Evolutionary conservation across 2,329 filamentous ascomycete species (phyloP).

Genomic region (Verticillium alfalfae): DNA sequence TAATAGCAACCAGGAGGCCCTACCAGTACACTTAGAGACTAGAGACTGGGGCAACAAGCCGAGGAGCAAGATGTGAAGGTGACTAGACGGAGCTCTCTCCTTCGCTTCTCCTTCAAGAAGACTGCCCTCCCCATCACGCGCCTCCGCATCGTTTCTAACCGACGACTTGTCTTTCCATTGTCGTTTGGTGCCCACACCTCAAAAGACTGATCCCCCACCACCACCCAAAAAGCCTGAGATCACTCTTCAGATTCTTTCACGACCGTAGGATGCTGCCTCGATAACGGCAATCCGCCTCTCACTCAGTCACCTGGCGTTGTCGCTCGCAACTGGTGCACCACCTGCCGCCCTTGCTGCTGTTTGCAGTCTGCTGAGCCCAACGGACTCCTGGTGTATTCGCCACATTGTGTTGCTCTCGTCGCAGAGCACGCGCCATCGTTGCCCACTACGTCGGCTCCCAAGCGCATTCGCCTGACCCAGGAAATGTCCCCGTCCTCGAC

Average conservation of each 20-base stretch:
- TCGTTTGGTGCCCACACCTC: not conserved
- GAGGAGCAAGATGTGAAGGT: not conserved
- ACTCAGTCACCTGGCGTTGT: not conserved
- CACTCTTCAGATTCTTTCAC: not conserved
- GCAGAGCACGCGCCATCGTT: conserved; percentile 6
- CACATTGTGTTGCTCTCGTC: not conserved
- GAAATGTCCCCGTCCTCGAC: conserved; percentile 50
- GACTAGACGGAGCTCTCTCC: not conserved
- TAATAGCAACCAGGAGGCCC: not conserved
- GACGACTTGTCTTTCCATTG: not conserved
- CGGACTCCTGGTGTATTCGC: not conserved
- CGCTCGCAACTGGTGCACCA: not conserved
- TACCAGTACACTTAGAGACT: not conserved
- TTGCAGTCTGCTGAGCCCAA: not conserved
- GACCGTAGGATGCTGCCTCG: conserved; percentile 2
- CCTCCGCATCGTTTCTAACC: not conserved
- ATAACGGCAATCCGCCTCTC: conserved; percentile 4
- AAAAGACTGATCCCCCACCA: not conserved
- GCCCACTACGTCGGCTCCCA: conserved; percentile 14
- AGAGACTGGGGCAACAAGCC: not conserved
- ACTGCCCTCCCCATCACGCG: not conserved
- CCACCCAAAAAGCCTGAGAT: not conserved
- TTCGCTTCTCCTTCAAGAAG: not conserved
- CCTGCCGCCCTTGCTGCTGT: not conserved
- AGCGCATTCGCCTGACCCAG: conserved; percentile 15